A percentile compares a stretch with the other conserved stretches of the same genome.
phyloP scores from a whole-genome alignment of 2,329 filamentous ascomycete species.

The Clonostachys chloroleuca region DNA sequence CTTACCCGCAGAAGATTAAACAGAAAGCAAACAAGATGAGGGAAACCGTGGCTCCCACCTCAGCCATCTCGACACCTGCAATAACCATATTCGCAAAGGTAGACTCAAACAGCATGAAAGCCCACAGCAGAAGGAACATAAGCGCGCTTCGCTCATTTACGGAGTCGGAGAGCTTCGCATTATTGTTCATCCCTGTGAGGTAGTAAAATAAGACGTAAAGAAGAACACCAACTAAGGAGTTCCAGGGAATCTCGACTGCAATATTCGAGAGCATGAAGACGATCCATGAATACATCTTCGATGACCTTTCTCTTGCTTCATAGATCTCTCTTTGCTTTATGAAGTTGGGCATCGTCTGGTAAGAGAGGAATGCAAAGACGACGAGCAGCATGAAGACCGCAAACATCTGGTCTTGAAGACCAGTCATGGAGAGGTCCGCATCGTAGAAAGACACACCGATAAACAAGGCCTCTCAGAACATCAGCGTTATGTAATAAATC shows the following conservation, averaged over 20 bases:
- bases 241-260: constrained; percentile 64
- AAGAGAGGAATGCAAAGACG: constrained; percentile 67
- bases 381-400: constrained; percentile 61
- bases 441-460: constrained; percentile 77
- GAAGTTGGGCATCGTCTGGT: constrained; percentile 71
- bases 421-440: constrained; percentile 58
- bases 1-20: constrained; percentile 51
- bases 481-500: constrained; percentile 46
- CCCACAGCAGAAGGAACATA: constrained; percentile 72
- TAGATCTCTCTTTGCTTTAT: constrained; percentile 68
- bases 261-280: constrained; percentile 72
- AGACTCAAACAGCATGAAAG: constrained; percentile 62
- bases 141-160: constrained; percentile 63
- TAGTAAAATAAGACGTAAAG: constrained; percentile 49
- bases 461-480: constrained; percentile 58
- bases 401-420: constrained; percentile 77
- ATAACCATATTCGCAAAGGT: constrained; percentile 72
- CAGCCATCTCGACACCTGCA: constrained; percentile 62
- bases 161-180: constrained; percentile 25
- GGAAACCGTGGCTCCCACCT: constrained; percentile 63
- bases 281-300: constrained; percentile 72
- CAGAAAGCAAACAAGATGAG: constrained; percentile 55
- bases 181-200: constrained; percentile 54
- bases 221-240: constrained; percentile 24
- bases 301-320: constrained; percentile 69